Base-by-base conservation (phyloP, 805 yeast genomes). In the Sungouiozyma intestinalis region DNA sequence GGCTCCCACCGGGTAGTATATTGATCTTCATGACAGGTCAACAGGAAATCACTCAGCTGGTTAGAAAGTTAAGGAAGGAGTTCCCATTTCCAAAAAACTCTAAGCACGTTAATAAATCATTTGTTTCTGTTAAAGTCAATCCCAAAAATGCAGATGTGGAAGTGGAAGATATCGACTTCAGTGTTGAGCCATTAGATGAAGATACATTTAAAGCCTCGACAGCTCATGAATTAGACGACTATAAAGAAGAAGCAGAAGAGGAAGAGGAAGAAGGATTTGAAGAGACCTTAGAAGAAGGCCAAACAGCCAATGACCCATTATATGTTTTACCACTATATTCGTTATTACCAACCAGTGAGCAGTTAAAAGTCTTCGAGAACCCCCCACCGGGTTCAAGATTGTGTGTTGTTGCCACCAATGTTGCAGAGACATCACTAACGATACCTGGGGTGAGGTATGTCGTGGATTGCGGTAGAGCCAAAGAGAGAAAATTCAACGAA, bases 371-470 rank as follows among this genome's bases (percentile, higher is more conserved):
- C 2, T 92, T 92, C 57, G 75, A 84, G 43, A 68, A 70, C 0
- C 94, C 96, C 2, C 98, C 98, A 2, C 65, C 67, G 19, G 95
- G 94, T 3, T 73, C 87, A 34, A 72, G 99, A 53, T 62, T 92
- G 8, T 87, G 97, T 68, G 82, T 92, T 33, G 85, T 92, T 27
- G 95, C 99, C 4, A 92, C 99, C 1, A 92, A 92, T 57, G 94
- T 92, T 44, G 99, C 99, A 0, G 99, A 92, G 61, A 92, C 99
- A 0, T 87, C 97, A 1, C 72, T 92, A 58, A 92, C 99, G 0
- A 92, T 92, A 52, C 98, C 98, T 0, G 94, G 94, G 8, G 84
- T 94, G 33, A 69, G 94, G 44, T 92, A 92, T 57, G 98, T 92
- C 31, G 85, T 92, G 38, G 99, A 92, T 61, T 77, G 94, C 63